Conservation (phyloP, 2,329 filamentous ascomycete species). For the Fusarium buharicum region DNA sequence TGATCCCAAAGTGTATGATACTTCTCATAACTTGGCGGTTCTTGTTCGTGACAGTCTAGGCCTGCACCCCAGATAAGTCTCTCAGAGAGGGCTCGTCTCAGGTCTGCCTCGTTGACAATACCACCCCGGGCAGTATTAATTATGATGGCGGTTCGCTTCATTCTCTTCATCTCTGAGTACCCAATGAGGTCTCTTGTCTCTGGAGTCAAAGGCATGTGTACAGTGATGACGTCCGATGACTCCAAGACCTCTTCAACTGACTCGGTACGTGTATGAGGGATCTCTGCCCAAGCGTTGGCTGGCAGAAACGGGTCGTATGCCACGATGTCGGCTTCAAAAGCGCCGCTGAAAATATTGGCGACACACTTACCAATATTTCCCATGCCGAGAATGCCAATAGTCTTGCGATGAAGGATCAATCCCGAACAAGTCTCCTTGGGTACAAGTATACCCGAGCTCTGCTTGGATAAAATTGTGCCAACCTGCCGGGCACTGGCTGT, state of each 20-base stretch:
- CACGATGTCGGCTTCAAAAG: conserved; percentile 49
- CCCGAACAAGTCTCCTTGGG: conserved; percentile 57
- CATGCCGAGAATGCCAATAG: conserved; percentile 54
- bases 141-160: conserved; percentile 54
- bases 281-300: conserved; percentile 47
- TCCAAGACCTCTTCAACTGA: conserved; percentile 49
- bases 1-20: conserved; percentile 50
- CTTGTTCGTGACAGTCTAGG: conserved; percentile 54
- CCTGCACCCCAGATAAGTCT: conserved; percentile 53
- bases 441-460: conserved; percentile 44
- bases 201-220: conserved; percentile 53
- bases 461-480: conserved; percentile 46
- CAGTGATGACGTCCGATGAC: conserved; percentile 49
- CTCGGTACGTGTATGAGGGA: conserved; percentile 47
- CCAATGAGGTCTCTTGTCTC: conserved; percentile 49
- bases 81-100: conserved; percentile 48
- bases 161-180: conserved; percentile 46
- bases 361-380: conserved; percentile 53
- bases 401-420: conserved; percentile 49
- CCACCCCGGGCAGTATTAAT: conserved; percentile 55
- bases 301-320: conserved; percentile 53
- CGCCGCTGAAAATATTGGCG: conserved; percentile 52
- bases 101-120: conserved; percentile 52
- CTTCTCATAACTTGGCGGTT: conserved; percentile 51
- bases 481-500: conserved; percentile 51